Base-by-base conservation (phyloP, 2,329 filamentous ascomycete genomes). In the Thelonectria blattea region DNA sequence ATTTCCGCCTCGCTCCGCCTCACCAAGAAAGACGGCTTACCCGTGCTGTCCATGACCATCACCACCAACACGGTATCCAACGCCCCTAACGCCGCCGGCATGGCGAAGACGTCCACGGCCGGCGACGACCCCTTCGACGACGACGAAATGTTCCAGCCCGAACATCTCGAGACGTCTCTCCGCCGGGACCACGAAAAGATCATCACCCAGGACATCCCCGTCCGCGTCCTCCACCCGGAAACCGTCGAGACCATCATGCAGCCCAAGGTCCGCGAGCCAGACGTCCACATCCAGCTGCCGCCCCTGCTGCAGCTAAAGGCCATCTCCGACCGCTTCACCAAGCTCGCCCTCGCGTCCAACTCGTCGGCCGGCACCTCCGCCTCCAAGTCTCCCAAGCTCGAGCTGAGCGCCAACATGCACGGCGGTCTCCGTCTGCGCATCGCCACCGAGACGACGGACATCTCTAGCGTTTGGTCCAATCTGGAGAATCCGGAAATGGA, bases 141-240 rank as follows among this genome's bases (percentile, higher is more conserved):
- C 47, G 74, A 77, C 50, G 82, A 83, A 8, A 75, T 80, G 30
- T 84, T 83, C 67, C 74, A 78, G 60, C 78, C 78, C 45, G 79
- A 81, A 58, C 77, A 85, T 27, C 76, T 88, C 22, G 86, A 84
- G 74, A 86, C 80, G 66, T 85, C 73, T 67, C 83, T 86, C 22
- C 78, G 81, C 45, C 83, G 90, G 58, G 91, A 94, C 71, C 89
- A 92, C 68, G 93, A 97, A 75, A 96, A 95, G 64, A 85, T 96
- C 68, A 91, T 99, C 71, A 97, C 93, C 1, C 95, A 99, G 73
- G 93, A 98, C 76, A 91, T 99, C 41, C 95, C 95, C n/a, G 90
- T 98, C 45, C 89, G 93, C 17, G 93, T 99, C 1, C 85, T 99
- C 10, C 88, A 91, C 59, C 88, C 91, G 2, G 87, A 90, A 53